Percentiles rank a stretch among this genome's conserved stretches.
Evolutionary conservation across 345 rosid species (phyloP).

Genomic region (Eucalyptus curtisii): DNA sequence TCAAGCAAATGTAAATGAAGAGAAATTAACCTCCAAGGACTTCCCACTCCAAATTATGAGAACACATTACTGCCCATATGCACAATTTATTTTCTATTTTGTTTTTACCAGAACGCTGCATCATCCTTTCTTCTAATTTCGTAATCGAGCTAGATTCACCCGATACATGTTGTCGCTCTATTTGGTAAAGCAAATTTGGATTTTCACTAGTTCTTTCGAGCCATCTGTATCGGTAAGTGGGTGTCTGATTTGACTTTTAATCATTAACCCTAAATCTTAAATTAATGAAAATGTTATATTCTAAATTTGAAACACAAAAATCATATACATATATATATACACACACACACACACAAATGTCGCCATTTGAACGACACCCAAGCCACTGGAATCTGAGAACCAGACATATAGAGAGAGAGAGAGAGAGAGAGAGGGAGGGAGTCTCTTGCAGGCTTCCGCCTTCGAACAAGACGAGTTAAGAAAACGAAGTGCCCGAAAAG

Average conservation of each 20-base stretch:
- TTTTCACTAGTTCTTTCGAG: background rate
- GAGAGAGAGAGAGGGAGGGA: background rate
- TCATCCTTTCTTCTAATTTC: background rate
- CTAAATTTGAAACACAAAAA: background rate
- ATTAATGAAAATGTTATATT: background rate
- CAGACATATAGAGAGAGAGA: background rate
- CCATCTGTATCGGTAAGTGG: fast-evolving
- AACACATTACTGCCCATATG: background rate
- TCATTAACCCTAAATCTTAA: no score
- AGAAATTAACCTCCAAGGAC: background rate
- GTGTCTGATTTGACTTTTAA: background rate
- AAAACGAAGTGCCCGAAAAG: background rate
- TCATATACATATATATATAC: background rate
- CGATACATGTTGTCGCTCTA: background rate
- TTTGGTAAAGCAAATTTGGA: background rate
- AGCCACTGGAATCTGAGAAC: background rate
- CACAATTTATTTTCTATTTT: background rate
- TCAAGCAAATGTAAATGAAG: background rate
- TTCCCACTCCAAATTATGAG: background rate
- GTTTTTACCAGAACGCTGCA: background rate
- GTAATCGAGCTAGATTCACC: background rate
- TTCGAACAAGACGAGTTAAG: background rate
- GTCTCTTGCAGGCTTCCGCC: background rate
- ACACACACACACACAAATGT: background rate
- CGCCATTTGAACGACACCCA: background rate